Evolutionary conservation across 2,329 filamentous ascomycete genomes (phyloP), one percentile per base, ranked within the genome.

Genomic region (Coleophoma crateriformis): DNA sequence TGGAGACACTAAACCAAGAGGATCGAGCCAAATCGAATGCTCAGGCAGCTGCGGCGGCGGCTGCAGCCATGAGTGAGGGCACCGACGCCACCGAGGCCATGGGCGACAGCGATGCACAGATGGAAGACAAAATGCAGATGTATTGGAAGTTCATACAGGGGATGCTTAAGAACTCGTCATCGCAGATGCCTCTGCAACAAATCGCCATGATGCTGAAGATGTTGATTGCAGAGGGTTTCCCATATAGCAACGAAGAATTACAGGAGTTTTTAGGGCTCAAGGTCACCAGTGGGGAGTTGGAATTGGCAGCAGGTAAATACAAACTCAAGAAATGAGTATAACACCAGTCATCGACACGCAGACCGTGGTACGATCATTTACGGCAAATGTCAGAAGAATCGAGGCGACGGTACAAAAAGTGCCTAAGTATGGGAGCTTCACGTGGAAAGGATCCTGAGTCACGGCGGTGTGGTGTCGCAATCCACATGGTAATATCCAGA

Each of bases 131-230:
- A 62, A 74, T 76, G 58, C 78, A 71, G 40, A 78, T 96, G 37
- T 96, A 96, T 68, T 90, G 88, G 81, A 87, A 91, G 61, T 97
- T 96, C 65, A 90, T 99, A 51, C 75, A 90, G 50, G 90, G 89
- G 46, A 97, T 99, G 94, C 72, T 99, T 68, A 96, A 90, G 54
- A 96, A 96, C 67, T 87, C 90, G 59, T 86, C 86, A 15, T 82
- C 78, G 15, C 70, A 86, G 27, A 94, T 96, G 88, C 85, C 88
- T 46, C 72, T 91, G 51, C 76, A 76, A 49, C 81, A 90, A 64
- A 95, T 99, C 56, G 78, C 84, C 8, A 95, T 91, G 85, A 96
- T 97, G 89, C 78, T 99, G 76, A 90, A 89, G 69, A 92, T 97
- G 78, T 79, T 92, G 51, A 83, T 96, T 47, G 81, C 88, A 0